Conservation (phyloP, 208 protist genomes). For the Crithidia acanthocephali region DNA sequence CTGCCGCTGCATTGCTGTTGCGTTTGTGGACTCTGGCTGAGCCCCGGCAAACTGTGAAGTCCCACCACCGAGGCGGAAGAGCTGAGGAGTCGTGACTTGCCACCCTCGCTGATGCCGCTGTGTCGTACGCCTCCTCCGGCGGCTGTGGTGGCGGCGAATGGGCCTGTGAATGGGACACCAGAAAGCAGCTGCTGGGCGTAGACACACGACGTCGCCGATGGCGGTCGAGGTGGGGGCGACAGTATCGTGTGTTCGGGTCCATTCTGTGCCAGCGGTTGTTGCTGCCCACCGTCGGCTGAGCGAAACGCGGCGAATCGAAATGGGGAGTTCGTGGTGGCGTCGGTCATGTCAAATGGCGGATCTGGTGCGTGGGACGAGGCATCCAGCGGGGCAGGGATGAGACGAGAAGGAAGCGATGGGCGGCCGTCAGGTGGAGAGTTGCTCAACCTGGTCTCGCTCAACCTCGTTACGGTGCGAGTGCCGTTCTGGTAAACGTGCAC, state of each 20-base stretch:
- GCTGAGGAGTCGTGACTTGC: background rate
- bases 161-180: no score
- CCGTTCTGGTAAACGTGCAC: conserved; percentile 33
- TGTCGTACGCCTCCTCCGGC: no score
- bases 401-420: background rate
- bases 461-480: conserved; percentile 13
- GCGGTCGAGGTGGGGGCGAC: conserved; percentile 4
- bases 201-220: background rate
- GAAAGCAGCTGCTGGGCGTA: background rate
- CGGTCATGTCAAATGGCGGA: background rate
- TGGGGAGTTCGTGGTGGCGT: background rate
- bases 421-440: background rate
- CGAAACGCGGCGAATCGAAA: background rate
- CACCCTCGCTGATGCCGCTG: background rate
- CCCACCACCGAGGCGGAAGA: background rate
- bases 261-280: background rate
- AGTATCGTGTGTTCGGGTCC: background rate
- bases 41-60: background rate
- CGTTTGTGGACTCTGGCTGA: conserved; percentile 9
- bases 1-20: background rate
- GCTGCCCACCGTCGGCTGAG: background rate
- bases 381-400: background rate
- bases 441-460: conserved; percentile 9
- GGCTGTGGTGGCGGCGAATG: no score
- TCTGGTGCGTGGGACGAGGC: background rate